These are phyloP conservation scores for Pichia gijzeniarum DNA, from an alignment of 805 yeast species.

Conservation along the genomic window DNA sequence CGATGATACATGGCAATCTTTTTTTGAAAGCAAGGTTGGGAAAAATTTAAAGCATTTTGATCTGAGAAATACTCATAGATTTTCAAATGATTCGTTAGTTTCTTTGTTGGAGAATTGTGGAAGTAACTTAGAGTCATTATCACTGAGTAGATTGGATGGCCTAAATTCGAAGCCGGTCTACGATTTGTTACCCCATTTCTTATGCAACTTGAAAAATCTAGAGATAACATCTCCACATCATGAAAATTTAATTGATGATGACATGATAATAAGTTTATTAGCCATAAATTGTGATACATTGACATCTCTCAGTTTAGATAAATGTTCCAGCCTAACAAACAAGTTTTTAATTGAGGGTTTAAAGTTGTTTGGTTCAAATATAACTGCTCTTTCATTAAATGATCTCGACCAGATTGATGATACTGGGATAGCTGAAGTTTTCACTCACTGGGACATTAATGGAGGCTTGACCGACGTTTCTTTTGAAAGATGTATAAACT, in stretches of 20 bases:
- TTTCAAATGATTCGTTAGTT: slow-evolving; percentile 59
- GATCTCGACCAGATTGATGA: slow-evolving; percentile 61
- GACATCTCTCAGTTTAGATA: slow-evolving; percentile 54
- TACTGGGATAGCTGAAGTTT: slow-evolving; percentile 55
- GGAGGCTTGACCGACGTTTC: slow-evolving; percentile 56
- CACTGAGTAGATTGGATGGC: slow-evolving; percentile 68
- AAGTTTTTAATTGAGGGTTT: slow-evolving; percentile 50
- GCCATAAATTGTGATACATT: slow-evolving; percentile 58
- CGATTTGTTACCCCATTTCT: slow-evolving; percentile 57
- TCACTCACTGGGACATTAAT: slow-evolving; percentile 48
- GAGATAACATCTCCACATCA: slow-evolving; percentile 64
- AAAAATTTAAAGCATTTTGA: slow-evolving; percentile 51
- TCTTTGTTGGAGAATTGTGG: slow-evolving; percentile 58
- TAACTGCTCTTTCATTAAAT: slow-evolving; percentile 54
- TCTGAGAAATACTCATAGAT: slow-evolving; percentile 76
- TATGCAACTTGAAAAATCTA: slow-evolving; percentile 47
- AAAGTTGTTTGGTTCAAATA: slow-evolving; percentile 46
- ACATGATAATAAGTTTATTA: slow-evolving; percentile 53
- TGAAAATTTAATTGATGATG: slow-evolving; percentile 64
- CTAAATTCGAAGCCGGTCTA: slow-evolving; percentile 50
- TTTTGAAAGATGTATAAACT: slow-evolving; percentile 56
- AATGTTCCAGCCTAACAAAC: slow-evolving; percentile 71
- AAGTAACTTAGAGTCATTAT: slow-evolving; percentile 46
- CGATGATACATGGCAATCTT: slow-evolving; percentile 69
- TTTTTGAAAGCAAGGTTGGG: slow-evolving; percentile 52